phyloP scores from a whole-genome alignment of 148 eudicot species.

The Oxyria digyna region DNA sequence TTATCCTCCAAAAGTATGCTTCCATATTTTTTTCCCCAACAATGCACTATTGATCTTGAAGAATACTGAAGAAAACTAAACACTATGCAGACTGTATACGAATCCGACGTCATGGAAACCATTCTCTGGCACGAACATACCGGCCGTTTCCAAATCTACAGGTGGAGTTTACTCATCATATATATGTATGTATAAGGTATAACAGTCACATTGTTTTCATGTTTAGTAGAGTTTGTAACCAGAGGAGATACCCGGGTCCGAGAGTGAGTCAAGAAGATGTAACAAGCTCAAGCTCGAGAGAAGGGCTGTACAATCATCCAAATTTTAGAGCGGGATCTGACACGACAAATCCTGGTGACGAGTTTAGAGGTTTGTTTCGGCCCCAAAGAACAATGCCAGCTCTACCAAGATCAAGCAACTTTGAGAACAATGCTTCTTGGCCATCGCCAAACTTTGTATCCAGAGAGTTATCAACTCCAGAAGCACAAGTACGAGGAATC shows the following conservation, averaged over 20 bases:
- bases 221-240: background rate
- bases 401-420: background rate
- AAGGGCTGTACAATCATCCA: background rate
- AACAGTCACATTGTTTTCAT: background rate
- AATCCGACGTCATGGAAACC: background rate
- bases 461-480: background rate
- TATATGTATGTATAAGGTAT: background rate
- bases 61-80: background rate
- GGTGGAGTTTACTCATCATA: background rate
- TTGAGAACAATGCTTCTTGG: background rate
- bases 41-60: background rate
- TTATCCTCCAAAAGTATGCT: background rate
- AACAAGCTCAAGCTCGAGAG: background rate
- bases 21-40: background rate
- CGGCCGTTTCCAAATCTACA: background rate
- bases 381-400: background rate
- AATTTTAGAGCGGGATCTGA: background rate
- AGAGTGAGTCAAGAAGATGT: background rate
- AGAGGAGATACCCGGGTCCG: background rate
- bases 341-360: background rate
- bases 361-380: background rate
- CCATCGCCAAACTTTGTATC: background rate
- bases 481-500: background rate
- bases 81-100: slow-evolving; percentile 1
- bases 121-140: background rate